Evolutionary conservation across 2,329 filamentous ascomycete genomes (phyloP), one percentile per base, ranked within the genome.

Genomic region (Penicillium sp.): DNA sequence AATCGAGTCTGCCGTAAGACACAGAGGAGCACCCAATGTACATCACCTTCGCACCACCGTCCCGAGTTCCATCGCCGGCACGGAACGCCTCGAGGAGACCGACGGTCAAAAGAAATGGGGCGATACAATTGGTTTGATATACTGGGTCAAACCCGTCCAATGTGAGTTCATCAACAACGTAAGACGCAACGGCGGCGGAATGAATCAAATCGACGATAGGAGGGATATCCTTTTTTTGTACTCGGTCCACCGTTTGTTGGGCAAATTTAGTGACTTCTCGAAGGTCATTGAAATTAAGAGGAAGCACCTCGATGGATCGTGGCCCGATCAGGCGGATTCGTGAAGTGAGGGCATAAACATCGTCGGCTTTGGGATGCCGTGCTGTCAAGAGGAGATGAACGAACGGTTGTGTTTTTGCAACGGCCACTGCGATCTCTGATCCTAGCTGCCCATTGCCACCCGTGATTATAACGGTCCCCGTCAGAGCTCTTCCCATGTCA

Each of bases 391-490:
- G 56, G 9, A 74, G 51, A 48, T 74, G 71, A 8, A 69, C 66
- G 44, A 70, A 69, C n/a, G 71, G 71, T 36, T 73, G 69, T 11
- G 64, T 64, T 56, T 71, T 71, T 18, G 71, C 71, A 47, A 74
- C 70, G 31, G 68, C 64, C 33, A 71, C 51, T 24, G 70, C 69
- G 52, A 73, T 68, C 58, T 70, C 68, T n/a, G 71, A 71, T 11
- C 71, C 69, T 33, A 74, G 58, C 6, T 59, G 54, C 10, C 71
- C 71, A 65, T 70, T 71, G 39, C 66, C 71, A 14, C 71, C 71
- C 31, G 71, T 74, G 37, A 74, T 72, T 34, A 74, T 71, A 18
- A 71, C 71, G 6, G 71, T 74, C 29, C 70, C 71, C 24, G 61
- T 61, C 13, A 74, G 67, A 50, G 70, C 66, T 52, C 66, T 71